Evolutionary conservation across 495 filamentous ascomycete genomes (phyloP), one percentile per base, ranked within the genome.

Genomic region (Neurospora cerealis): DNA sequence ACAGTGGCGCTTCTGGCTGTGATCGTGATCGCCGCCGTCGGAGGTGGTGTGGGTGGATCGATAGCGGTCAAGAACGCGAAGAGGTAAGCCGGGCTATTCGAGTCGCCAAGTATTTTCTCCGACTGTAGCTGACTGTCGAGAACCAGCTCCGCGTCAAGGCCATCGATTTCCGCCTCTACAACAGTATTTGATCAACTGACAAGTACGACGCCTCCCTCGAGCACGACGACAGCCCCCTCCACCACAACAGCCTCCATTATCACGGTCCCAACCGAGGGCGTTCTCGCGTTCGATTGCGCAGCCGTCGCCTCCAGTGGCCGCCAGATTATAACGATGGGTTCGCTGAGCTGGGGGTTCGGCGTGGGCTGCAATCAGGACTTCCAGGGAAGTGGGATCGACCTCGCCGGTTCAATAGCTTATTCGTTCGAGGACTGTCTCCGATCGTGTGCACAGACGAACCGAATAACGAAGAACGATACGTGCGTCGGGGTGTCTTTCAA

Each of bases 261-360:
- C 34, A 71, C 37, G 8, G 74, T 73, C 9, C 74, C 74, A 37
- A 74, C 69, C 1, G 21, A n/a, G 19, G 74, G 72, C 4, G 37
- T 76, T 24, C n/a, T 77, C 36, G 73, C 66, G 36, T 77, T 77
- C 48, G 69, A 75, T 48, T 77, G 75, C 71, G 54, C 24, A 32
- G 54, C 54, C 24, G 54, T 62, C 6, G 28, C 54, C 28, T 7
- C 13, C 15, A 62, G 54, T 19, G 69, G 69, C 40, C 34, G 34
- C 19, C 72, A 72, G 37, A 44, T 72, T 2, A 70, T 76, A 41
- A 76, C 72, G 8, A 19, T 76, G 40, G 72, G 72, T 19, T 66
- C 70, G 17, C 7, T 32, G 19, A 40, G 38, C 13, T 76, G 72
- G 70, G 60, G 70, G 24, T 76, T 76, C 28, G 72, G 74, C 41